Conservation (phyloP, 208 protist genomes). For the Leishmania arabica region DNA sequence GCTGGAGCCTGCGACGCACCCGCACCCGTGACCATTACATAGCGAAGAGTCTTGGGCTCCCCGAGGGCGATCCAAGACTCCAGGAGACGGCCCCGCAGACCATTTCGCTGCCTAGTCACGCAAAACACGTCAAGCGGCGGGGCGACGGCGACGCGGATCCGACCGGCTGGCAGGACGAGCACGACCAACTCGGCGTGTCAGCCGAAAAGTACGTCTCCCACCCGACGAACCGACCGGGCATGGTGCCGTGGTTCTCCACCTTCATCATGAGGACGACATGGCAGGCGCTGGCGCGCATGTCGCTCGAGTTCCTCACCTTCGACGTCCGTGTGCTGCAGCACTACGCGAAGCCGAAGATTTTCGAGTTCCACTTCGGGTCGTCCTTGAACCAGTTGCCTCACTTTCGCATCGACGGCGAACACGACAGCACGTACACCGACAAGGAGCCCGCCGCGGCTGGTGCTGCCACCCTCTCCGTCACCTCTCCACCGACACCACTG, state of each 20-base stretch:
- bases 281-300: conserved; percentile 49
- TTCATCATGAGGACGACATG: conserved; percentile 71
- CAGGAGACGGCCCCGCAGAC: conserved; percentile 13
- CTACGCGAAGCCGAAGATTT: conserved; percentile 54
- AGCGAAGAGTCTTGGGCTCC: conserved; percentile 13
- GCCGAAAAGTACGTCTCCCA: conserved; percentile 25
- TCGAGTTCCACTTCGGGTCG: conserved; percentile 46
- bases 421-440: background rate
- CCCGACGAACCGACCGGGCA: conserved; percentile 65
- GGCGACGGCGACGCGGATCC: background rate
- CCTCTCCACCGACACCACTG: background rate
- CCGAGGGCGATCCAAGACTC: conserved; percentile 20
- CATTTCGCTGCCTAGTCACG: conserved; percentile 1
- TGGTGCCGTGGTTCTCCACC: conserved; percentile 88
- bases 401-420: background rate
- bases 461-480: background rate
- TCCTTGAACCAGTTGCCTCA: conserved; percentile 12
- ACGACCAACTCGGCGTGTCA: conserved; percentile 11
- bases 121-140: background rate
- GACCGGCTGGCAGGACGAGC: conserved; percentile 22
- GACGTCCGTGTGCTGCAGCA: conserved; percentile 66
- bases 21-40: background rate
- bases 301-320: conserved; percentile 80
- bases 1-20: conserved; percentile 8
- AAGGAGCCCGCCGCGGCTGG: background rate